Base-by-base conservation (phyloP, 192 early-diverging fungal species). In the Rhizoclosmatium sp. region DNA sequence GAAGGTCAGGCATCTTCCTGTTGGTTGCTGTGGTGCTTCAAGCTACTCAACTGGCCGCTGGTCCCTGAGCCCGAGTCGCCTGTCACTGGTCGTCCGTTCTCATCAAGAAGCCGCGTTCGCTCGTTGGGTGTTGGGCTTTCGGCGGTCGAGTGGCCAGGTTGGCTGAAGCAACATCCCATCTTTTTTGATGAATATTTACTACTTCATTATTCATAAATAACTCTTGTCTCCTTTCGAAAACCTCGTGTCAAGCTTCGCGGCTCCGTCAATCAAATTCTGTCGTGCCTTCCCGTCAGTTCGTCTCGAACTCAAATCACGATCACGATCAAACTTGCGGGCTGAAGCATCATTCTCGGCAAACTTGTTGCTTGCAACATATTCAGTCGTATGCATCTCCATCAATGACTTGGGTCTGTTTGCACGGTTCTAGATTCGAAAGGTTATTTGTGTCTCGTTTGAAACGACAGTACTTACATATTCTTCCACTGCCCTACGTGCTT, bases 341-440 rank as follows among this genome's bases (percentile, higher is more conserved):
- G 67, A 59, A 7, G 69, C 69, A 45, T 81, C 75, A 41, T 81
- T 76, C 75, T 70, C 69, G 31, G 54, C 68, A 69, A 77, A 81
- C 59, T 76, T 65, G 44, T 12, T 71, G 56, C 56, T 60, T n/a
- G 9, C 7, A 5, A 51, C 69, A 56, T 62, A 81, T 48, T 78
- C 59, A 2, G 5, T 58, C 2, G 80, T 71, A 54, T 81, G 80
- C 68, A 76, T 77, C 46, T 81, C 80, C 69, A 81, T 70, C 42
- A 81, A 68, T 16, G 80, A 71, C 49, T 78, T 69, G 12, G 75
- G 75, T 4, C 80, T 47, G 39, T 66, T 71, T 0, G 54, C 59
- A 31, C 71, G 31, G 51, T 81, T 81, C 80, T 81, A 40, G 4
- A 60, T 47, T 9, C 67, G 12, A 56, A 68, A 14, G 3, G 21